Conservation (phyloP, 2,329 filamentous ascomycete genomes). For the Fusarium tricinctum region DNA sequence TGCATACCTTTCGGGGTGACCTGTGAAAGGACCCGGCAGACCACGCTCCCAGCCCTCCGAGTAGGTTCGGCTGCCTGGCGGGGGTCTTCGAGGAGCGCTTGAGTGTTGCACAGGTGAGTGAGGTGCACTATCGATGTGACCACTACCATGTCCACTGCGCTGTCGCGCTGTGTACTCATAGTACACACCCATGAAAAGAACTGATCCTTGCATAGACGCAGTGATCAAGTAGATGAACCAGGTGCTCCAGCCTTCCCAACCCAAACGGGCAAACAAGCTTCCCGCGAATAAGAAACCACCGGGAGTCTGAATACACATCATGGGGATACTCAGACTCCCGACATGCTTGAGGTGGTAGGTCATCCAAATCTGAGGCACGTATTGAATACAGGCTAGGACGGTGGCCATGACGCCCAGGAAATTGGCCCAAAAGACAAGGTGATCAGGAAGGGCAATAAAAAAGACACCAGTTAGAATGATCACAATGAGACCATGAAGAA, state of each 20-base stretch:
- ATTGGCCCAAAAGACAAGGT: slow-evolving; percentile 85
- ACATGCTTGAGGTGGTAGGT: slow-evolving; percentile 89
- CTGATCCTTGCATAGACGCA: slow-evolving; percentile 83
- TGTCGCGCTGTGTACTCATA: slow-evolving; percentile 72
- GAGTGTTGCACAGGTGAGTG: slow-evolving; percentile 51
- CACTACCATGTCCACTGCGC: slow-evolving; percentile 47
- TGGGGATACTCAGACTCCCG: slow-evolving; percentile 92
- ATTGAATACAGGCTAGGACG: slow-evolving; percentile 86
- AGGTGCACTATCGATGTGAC: slow-evolving; percentile 45
- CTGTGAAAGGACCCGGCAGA: slow-evolving; percentile 65
- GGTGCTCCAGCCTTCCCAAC: slow-evolving; percentile 89
- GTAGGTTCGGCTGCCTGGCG: slow-evolving; percentile 59
- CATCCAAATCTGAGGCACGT: slow-evolving; percentile 94
- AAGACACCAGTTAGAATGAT: slow-evolving; percentile 79
- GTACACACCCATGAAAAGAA: slow-evolving; percentile 84
- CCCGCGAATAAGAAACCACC: slow-evolving; percentile 91
- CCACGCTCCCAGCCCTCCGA: slow-evolving; percentile 67
- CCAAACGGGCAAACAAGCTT: slow-evolving; percentile 84
- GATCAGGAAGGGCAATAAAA: slow-evolving; percentile 70
- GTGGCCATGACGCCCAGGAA: slow-evolving; percentile 85
- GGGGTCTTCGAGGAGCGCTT: slow-evolving; percentile 52
- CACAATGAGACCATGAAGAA: slow-evolving; percentile 80
- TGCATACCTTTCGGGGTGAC: slow-evolving; percentile 66
- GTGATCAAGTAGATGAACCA: slow-evolving; percentile 95
- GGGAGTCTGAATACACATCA: slow-evolving; percentile 98